These are phyloP conservation scores for Chloranthus sessilifolius DNA, from an alignment of 164 flowering plant genomes.

Conservation along the genomic window DNA sequence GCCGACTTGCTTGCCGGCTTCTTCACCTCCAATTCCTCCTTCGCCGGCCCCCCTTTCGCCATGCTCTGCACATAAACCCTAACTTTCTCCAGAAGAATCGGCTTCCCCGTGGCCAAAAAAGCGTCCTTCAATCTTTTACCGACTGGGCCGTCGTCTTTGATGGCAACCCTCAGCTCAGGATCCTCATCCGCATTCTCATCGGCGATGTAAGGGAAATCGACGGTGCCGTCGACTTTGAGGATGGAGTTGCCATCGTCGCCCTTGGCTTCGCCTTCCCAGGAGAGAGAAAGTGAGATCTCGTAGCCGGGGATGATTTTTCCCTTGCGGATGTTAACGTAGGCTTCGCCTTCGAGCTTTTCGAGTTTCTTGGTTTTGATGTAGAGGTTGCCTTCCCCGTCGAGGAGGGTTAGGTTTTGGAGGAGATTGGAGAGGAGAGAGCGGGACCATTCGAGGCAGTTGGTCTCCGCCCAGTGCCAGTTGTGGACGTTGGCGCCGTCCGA, in stretches of 20 bases:
- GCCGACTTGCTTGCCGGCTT: slow-evolving; percentile 30
- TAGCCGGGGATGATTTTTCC: slow-evolving; percentile 98
- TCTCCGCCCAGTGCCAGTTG: slow-evolving; percentile 99
- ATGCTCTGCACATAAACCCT: slow-evolving; percentile 70
- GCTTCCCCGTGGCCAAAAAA: slow-evolving; percentile 58
- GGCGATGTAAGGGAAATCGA: slow-evolving; percentile 83
- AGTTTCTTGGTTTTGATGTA: slow-evolving; percentile 46
- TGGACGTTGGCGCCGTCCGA: slow-evolving; percentile 97
- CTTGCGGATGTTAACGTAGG: slow-evolving; percentile 90
- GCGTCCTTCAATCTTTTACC: slow-evolving; percentile 75
- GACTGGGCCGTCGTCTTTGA: slow-evolving; percentile 73
- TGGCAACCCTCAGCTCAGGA: slow-evolving; percentile 61
- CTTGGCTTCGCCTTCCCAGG: slow-evolving; percentile 79
- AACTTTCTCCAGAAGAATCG: slow-evolving; percentile 61
- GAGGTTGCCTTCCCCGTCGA: slow-evolving; percentile 66
- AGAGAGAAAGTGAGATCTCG: slow-evolving; percentile 47
- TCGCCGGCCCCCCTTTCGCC: slow-evolving; percentile 91
- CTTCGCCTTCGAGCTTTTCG: slow-evolving; percentile 76
- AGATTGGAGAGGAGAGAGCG: slow-evolving; percentile 44
- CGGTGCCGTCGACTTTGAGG: slow-evolving; percentile 50
- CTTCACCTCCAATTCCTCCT: slow-evolving; percentile 78
- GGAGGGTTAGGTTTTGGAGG: slow-evolving; percentile 46
- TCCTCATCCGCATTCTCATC: slow-evolving; percentile 98
- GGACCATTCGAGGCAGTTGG: slow-evolving; percentile 91
- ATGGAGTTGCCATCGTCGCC: slow-evolving; percentile 45